Evolutionary conservation across 2,329 filamentous ascomycete species (phyloP).

Genomic region (Monosporascus sp.): DNA sequence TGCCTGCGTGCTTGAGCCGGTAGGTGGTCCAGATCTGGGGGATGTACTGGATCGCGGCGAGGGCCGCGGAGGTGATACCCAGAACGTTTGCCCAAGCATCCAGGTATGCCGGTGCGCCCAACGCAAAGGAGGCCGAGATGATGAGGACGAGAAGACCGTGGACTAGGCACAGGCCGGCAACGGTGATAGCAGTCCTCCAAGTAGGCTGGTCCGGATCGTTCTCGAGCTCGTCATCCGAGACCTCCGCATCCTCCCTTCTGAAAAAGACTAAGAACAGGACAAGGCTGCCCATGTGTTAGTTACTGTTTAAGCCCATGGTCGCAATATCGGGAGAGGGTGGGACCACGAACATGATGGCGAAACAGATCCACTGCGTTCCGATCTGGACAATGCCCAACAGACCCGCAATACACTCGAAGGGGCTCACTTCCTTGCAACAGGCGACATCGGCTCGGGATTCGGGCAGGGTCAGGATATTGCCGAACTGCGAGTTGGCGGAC

Average conservation of each 20-base stretch:
- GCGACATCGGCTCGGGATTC: conserved; percentile 74
- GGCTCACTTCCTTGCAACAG: conserved; percentile 78
- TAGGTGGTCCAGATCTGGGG: conserved; percentile 95
- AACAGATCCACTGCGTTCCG: conserved; percentile 86
- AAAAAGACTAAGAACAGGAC: conserved; percentile 95
- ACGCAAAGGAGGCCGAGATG: conserved; percentile 62
- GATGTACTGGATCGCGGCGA: conserved; percentile 86
- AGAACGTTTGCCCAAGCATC: conserved; percentile 79
- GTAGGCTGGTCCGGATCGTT: conserved; percentile 48
- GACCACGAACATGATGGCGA: conserved; percentile 74
- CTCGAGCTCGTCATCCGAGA: conserved; percentile 42
- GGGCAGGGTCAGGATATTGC: conserved; percentile 87
- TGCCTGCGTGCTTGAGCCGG: conserved; percentile 77
- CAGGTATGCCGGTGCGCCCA: conserved; percentile 58
- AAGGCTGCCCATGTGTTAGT: conserved; percentile 53
- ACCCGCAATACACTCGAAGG: conserved; percentile 78
- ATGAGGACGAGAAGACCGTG: conserved; percentile 70
- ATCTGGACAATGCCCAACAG: conserved; percentile 87
- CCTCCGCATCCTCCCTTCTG: conserved; percentile 54
- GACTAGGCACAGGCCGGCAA: conserved; percentile 66
- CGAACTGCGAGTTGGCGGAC: conserved; percentile 81
- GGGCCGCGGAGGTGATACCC: conserved; percentile 69
- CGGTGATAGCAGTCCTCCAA: conserved; percentile 73
- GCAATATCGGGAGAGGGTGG: neutral
- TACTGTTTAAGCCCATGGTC: conserved; percentile 15